These are phyloP conservation scores for Chalciporus chontae DNA, from an alignment of 768 basidiomycete genomes.

Conservation along the genomic window DNA sequence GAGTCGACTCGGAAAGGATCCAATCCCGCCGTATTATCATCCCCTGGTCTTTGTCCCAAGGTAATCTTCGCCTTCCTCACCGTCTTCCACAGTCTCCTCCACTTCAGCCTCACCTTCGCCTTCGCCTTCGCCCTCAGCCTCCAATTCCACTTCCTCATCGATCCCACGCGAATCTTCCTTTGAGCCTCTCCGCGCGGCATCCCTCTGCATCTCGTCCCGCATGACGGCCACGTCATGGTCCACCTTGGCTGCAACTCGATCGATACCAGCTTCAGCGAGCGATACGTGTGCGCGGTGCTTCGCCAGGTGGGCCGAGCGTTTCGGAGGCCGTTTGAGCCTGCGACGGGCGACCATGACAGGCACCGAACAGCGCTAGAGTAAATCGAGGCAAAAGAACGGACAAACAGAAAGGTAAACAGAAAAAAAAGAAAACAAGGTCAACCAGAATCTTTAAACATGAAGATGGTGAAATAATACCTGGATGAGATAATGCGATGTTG, in stretches of 20 bases:
- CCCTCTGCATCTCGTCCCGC: slow-evolving; percentile 72
- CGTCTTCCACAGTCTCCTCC: slow-evolving; percentile 4
- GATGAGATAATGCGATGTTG: slow-evolving; percentile 92
- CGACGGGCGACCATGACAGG: slow-evolving; percentile 97
- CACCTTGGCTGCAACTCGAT: slow-evolving; percentile 81
- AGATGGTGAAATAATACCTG: slow-evolving; percentile 44
- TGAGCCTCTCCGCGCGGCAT: slow-evolving; percentile 43
- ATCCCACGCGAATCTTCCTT: slow-evolving; percentile 12
- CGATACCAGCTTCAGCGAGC: slow-evolving; percentile 82
- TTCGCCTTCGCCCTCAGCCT: slow-evolving; percentile 18
- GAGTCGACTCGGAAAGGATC: no score
- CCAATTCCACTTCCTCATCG: slow-evolving; percentile 21
- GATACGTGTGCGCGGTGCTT: slow-evolving; percentile 80
- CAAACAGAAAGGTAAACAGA: background rate
- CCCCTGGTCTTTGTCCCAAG: slow-evolving; percentile 23
- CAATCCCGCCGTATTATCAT: background rate
- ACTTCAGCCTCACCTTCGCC: slow-evolving; percentile 15
- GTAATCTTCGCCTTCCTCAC: slow-evolving; percentile 28
- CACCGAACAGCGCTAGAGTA: slow-evolving; percentile 77
- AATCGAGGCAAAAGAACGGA: background rate
- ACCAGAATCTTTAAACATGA: background rate
- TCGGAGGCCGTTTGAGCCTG: slow-evolving; percentile 82
- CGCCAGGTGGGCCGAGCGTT: slow-evolving; percentile 74
- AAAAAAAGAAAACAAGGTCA: background rate
- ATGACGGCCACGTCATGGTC: slow-evolving; percentile 81